These are phyloP conservation scores for Labyrinthula sp. DNA, from an alignment of 352 stramenopile species.

Conservation along the genomic window DNA sequence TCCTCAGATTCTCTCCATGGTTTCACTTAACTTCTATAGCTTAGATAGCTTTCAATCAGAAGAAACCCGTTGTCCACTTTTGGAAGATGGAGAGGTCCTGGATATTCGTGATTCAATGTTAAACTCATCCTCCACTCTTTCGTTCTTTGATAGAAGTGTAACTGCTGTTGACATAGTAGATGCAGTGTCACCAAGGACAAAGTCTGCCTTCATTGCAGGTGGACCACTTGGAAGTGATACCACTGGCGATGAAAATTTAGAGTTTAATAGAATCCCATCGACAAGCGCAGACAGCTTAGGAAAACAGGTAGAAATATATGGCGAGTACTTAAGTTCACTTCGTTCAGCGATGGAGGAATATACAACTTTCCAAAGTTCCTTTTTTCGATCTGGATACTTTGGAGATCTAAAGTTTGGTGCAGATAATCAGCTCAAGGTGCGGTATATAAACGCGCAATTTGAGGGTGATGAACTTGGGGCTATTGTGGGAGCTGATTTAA, in stretches of 20 bases:
- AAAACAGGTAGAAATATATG: slow-evolving; percentile 3
- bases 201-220: slow-evolving; percentile 3
- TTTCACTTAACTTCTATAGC: slow-evolving; percentile 8
- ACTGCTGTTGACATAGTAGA: background rate
- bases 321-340: slow-evolving; percentile 4
- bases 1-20: background rate
- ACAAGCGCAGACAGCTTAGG: slow-evolving; percentile 1
- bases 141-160: background rate
- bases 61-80: slow-evolving; percentile 11
- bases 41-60: slow-evolving; percentile 21
- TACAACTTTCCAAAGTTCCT: background rate
- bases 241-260: slow-evolving; percentile 4
- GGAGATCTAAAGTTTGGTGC: background rate
- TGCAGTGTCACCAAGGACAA: background rate
- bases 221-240: slow-evolving; percentile 18
- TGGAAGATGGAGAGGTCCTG: slow-evolving; percentile 5
- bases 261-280: background rate
- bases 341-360: slow-evolving; percentile 5
- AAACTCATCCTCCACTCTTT: background rate
- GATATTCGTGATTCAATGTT: background rate
- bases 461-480: slow-evolving; percentile 4
- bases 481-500: slow-evolving; percentile 6
- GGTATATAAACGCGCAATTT: slow-evolving; percentile 4
- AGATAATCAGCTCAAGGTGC: slow-evolving; percentile 11
- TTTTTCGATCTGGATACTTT: slow-evolving; percentile 18